A percentile compares a stretch with the other conserved stretches of the same genome.
Evolutionary conservation across 352 stramenopile species (phyloP).

Genomic region (Globisporangium orthogonon): DNA sequence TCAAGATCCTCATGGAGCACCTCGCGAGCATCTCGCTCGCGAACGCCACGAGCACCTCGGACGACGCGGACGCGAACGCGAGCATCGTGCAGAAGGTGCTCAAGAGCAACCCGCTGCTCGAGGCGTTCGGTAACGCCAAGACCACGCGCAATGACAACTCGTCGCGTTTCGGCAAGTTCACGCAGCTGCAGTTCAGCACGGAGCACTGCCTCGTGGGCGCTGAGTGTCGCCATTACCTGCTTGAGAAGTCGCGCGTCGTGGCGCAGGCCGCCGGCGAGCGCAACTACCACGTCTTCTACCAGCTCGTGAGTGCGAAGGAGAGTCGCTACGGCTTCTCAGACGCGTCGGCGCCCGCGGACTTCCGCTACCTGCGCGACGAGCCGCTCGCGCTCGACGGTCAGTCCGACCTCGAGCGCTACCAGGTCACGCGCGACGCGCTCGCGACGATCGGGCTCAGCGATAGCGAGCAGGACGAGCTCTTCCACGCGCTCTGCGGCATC

Average conservation of each 20-base stretch:
- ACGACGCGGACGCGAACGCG: slow-evolving; percentile 56
- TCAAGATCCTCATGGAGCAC: slow-evolving; percentile 97
- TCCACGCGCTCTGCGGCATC: slow-evolving; percentile 67
- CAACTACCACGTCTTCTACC: slow-evolving; percentile 99
- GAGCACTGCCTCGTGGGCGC: slow-evolving; percentile 85
- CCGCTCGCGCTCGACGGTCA: slow-evolving; percentile 61
- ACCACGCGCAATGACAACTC: slow-evolving; percentile 96
- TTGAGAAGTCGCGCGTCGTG: slow-evolving; percentile 96
- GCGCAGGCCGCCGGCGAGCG: slow-evolving; percentile 87
- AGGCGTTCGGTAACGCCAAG: slow-evolving; percentile 92
- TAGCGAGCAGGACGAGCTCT: slow-evolving; percentile 65
- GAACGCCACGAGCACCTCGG: slow-evolving; percentile 33
- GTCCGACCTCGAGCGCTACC: slow-evolving; percentile 66
- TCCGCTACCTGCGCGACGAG: slow-evolving; percentile 75
- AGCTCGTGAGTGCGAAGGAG: slow-evolving; percentile 76
- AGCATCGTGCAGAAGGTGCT: slow-evolving; percentile 84
- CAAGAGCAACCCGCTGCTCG: slow-evolving; percentile 90
- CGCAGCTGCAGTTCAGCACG: slow-evolving; percentile 90
- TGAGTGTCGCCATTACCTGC: slow-evolving; percentile 91
- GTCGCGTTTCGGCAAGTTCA: slow-evolving; percentile 95
- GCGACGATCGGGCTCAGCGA: slow-evolving; percentile 70
- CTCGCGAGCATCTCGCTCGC: slow-evolving; percentile 81
- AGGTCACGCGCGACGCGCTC: slow-evolving; percentile 75
- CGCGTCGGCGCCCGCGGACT: slow-evolving; percentile 38
- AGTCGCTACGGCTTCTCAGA: slow-evolving; percentile 42